Conservation (phyloP, 345 rosid genomes). For the Corchorus capsularis region DNA sequence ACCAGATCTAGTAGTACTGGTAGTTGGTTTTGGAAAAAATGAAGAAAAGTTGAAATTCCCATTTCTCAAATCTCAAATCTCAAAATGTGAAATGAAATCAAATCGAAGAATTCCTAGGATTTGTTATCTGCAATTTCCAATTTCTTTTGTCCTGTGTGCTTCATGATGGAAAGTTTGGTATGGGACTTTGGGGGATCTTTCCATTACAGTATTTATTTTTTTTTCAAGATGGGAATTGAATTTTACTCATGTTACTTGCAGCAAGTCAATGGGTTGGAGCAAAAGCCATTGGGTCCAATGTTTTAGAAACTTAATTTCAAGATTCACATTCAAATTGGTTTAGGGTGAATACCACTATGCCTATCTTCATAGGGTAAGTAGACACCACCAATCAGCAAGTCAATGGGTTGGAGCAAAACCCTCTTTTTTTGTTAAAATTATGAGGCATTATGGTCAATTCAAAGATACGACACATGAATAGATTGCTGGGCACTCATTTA, state of each 20-base stretch:
- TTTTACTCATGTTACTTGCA: too few species aligned
- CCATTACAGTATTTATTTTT: too few species aligned
- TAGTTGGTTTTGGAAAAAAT: neutral
- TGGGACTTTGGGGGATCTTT: neutral
- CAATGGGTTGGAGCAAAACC: too few species aligned
- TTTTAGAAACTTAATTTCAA: neutral
- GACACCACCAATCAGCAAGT: too few species aligned
- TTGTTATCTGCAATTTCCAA: neutral
- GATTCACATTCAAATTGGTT: neutral
- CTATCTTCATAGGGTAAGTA: too few species aligned
- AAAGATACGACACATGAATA: neutral
- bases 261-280: neutral
- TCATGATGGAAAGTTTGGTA: neutral
- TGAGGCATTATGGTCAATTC: constrained; percentile 1
- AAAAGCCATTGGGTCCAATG: neutral
- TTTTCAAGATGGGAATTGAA: too few species aligned
- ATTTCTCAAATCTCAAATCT: too few species aligned
- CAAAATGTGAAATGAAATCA: too few species aligned
- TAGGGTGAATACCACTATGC: neutral
- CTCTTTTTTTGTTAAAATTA: neutral
- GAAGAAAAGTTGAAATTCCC: too few species aligned
- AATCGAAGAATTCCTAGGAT: neutral
- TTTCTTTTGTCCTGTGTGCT: too few species aligned
- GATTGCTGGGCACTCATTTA: neutral
- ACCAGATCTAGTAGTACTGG: neutral